Base-by-base conservation (phyloP, 108 stramenopile genomes). In the Cyclostephanos invisitatus region DNA sequence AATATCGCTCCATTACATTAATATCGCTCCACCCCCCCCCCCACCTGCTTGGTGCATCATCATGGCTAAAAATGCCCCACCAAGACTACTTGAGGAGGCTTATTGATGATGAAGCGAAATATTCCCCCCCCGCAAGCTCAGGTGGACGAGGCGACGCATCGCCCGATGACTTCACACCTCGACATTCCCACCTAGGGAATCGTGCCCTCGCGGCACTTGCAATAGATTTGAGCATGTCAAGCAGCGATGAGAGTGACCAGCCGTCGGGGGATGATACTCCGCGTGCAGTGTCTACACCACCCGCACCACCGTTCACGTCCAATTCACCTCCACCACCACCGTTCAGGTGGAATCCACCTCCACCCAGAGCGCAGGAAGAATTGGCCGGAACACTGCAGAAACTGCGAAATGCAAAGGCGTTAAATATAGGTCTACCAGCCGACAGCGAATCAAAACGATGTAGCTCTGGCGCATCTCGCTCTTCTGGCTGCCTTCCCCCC, bases 61-160 rank as follows among this genome's bases (percentile, higher is more conserved):
- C 0, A 15, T 46, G 44, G 44, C 14, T 15, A 14, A 54, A 54
- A 54, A 54, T 54, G 53, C 53, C 53, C 8, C 53, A 54, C 25
- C 53, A 54, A 54, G 53, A 54, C 2, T 54, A 24, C 12, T 27
- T 54, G 25, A 22, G 25, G 53, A 54, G 53, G 53, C 53, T 54
- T 18, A 54, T 27, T 10, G 25, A 27, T 54, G 53, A 25, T 15
- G 44, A 46, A 12, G 25, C 53, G 53, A 54, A 25, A 11, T 1
- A 20, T 54, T 27, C 53, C 11, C 53, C 53, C 53, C 53, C 53
- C 53, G 53, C 25, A 25, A 54, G 53, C 22, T 54, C 53, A 54
- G 53, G 3, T 27, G 25, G 14, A 25, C 22, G 53, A 24, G 24
- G 20, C 22, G 22, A 53, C 18, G 22, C 51, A 53, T 53, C 24